These are phyloP conservation scores for Cytospora leucostoma DNA, from an alignment of 2,329 filamentous ascomycete species.

Conservation along the genomic window DNA sequence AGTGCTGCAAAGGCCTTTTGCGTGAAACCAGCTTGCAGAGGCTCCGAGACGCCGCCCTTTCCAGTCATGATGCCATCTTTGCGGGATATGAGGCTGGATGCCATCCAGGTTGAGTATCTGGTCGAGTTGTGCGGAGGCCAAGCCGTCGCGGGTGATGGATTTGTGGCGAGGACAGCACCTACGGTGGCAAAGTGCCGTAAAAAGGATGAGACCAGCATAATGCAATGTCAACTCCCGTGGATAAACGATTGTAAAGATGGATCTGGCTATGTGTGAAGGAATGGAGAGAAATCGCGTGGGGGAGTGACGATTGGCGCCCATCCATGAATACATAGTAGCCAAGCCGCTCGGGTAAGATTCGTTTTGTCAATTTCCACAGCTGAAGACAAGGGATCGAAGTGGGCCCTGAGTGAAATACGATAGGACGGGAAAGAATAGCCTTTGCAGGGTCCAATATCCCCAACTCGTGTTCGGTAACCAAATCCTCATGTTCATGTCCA, in stretches of 20 bases:
- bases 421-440: background rate
- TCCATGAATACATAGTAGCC: no score
- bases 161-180: slow-evolving; percentile 23
- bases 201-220: slow-evolving; percentile 1
- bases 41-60: slow-evolving; percentile 34
- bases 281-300: background rate
- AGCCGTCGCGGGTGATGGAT: slow-evolving; percentile 18
- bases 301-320: background rate
- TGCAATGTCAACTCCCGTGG: background rate
- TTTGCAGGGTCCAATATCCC: background rate
- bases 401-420: background rate
- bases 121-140: slow-evolving; percentile 2
- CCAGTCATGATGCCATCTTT: slow-evolving; percentile 38
- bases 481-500: background rate
- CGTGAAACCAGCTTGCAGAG: slow-evolving; percentile 37
- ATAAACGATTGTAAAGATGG: background rate
- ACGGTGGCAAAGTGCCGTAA: slow-evolving; percentile 23
- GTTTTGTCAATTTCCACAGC: background rate
- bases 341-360: background rate
- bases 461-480: background rate
- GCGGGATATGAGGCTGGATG: slow-evolving; percentile 37
- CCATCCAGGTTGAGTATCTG: slow-evolving; percentile 35
- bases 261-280: background rate
- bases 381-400: background rate
- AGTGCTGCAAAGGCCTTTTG: slow-evolving; percentile 37